Evolutionary conservation across 768 basidiomycete genomes (phyloP), one percentile per base, ranked within the genome.

Genomic region (Tylopilus rubrobrunneus): DNA sequence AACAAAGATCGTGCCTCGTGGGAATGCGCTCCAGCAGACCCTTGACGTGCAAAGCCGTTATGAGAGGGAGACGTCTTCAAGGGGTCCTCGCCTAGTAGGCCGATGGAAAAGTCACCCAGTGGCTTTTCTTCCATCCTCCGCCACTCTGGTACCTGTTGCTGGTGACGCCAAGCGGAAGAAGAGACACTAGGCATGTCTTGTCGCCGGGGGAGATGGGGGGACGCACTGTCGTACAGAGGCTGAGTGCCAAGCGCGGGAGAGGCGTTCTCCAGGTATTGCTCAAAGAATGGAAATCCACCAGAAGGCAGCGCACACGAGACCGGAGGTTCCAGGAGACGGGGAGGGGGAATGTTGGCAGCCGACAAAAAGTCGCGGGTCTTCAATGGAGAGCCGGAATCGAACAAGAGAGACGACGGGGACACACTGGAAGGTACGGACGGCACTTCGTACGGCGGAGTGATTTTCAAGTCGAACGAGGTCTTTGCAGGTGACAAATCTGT

Each of bases 401-500:
- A 68, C 71, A 84, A 56, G 61, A 78, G 67, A 61, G 75, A 69
- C 52, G 71, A 67, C 52, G 77, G 69, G 52, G 66, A 58, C 56
- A 71, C 45, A 57, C 42, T 54, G 57, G 69, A 56, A 56, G 57
- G 56, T 5, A 56, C 57, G 45, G 62, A 56, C 40, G 61, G 62
- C 39, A 70, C 67, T 45, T 87, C 85, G 59, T 81, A 83, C 28
- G 79, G 73, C 42, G 78, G 71, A 56, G 78, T 74, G 42, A 80
- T 62, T 66, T 78, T 87, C 49, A 77, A 64, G 58, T 86, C 84
- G 62, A 84, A 83, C 15, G 78, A 66, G 48, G 78, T 34, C 61
- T 70, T 79, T 49, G 81, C 79, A 27, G 87, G 88, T 14, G 86
- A 88, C 47, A 85, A 73, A 61, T 89, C 87, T 39, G 86, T 84